Percentiles rank a stretch among this genome's conserved stretches.
Conservation (phyloP, 768 basidiomycete species). For the Rhizopogon vinicolor region DNA sequence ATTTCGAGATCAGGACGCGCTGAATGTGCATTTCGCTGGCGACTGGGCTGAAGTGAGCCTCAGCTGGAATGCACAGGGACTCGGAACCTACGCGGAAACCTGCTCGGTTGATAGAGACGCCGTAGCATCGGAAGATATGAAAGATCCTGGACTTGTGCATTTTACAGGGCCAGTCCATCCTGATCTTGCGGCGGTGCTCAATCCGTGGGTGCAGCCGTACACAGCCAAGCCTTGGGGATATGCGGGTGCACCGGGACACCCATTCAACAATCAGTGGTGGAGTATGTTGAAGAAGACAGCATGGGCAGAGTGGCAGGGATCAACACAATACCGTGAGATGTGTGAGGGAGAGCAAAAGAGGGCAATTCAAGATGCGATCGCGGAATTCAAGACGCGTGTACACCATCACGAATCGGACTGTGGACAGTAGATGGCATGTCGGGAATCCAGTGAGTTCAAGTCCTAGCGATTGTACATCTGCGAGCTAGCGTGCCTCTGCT, state of each 20-base stretch:
- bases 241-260: constrained; percentile 46
- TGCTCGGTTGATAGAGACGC: constrained; percentile 29
- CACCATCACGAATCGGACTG: too few relatives aligned
- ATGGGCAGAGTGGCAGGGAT: constrained; percentile 34
- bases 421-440: too few relatives aligned
- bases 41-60: constrained; percentile 39
- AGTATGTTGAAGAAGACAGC: constrained; percentile 32
- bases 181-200: constrained; percentile 37
- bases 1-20: constrained; percentile 46
- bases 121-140: constrained; percentile 31
- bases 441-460: too few relatives aligned
- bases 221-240: constrained; percentile 59
- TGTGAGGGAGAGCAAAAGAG: constrained; percentile 12
- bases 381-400: background rate
- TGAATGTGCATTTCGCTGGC: constrained; percentile 42
- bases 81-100: constrained; percentile 46
- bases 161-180: constrained; percentile 57
- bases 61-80: constrained; percentile 53
- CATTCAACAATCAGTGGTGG: constrained; percentile 48
- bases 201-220: constrained; percentile 48
- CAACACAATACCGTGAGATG: constrained; percentile 16
- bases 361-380: constrained; percentile 1
- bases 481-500: too few relatives aligned
- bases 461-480: too few relatives aligned
- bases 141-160: constrained; percentile 44